A percentile compares a stretch with the other conserved stretches of the same genome.
Conservation (phyloP, 164 flowering plant species). For the Piper longum region DNA sequence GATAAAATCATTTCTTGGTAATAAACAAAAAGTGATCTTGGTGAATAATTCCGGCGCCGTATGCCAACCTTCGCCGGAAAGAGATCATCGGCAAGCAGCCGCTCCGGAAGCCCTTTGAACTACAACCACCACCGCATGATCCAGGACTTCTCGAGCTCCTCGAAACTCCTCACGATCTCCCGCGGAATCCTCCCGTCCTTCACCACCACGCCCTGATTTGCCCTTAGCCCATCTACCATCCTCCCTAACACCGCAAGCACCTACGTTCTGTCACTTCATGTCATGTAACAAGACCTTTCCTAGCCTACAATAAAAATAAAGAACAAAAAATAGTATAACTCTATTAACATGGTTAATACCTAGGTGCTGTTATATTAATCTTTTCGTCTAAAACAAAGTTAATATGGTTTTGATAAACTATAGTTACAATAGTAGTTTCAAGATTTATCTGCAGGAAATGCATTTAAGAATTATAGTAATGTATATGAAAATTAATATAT, state of each 20-base stretch:
- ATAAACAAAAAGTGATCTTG: constrained; percentile 20
- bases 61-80: constrained; percentile 51
- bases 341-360: too few species aligned
- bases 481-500: too few species aligned
- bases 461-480: too few species aligned
- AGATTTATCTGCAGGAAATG: too few species aligned
- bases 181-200: constrained; percentile 48
- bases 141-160: constrained; percentile 38
- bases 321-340: too few species aligned
- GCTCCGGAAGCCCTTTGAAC: constrained; percentile 49
- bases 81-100: constrained; percentile 56
- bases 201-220: constrained; percentile 64
- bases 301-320: too few species aligned
- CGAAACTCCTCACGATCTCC: constrained; percentile 36
- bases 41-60: constrained; percentile 54
- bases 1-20: not conserved
- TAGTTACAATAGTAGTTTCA: too few species aligned
- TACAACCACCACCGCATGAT: constrained; percentile 37
- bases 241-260: constrained; percentile 44
- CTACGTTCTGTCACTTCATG: not conserved
- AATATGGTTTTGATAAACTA: too few species aligned
- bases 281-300: too few species aligned
- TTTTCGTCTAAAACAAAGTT: too few species aligned
- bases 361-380: too few species aligned
- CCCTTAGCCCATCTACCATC: constrained; percentile 43